Conservation (phyloP, 2,329 filamentous ascomycete species). For the Tolypocladium ophioglossoides region DNA sequence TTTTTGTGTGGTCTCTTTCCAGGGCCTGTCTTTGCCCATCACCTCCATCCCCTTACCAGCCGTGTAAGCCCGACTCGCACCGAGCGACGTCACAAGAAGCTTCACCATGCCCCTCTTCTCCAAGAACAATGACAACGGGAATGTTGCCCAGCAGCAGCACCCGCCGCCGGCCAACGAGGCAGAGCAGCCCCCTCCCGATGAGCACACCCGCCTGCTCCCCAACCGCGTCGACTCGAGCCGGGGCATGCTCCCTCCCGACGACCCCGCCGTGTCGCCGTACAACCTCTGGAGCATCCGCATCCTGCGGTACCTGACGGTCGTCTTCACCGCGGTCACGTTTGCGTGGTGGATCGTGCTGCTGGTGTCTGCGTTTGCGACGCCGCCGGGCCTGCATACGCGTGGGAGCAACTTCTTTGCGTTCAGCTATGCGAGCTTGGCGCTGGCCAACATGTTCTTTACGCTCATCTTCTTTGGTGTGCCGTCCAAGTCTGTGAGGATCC, state of each 20-base stretch:
- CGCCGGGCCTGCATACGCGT: slow-evolving; percentile 72
- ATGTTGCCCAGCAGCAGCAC: slow-evolving; percentile 5
- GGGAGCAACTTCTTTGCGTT: slow-evolving; percentile 93
- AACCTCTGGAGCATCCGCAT: slow-evolving; percentile 87
- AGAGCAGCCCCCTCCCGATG: slow-evolving; percentile 26
- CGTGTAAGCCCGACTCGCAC: background rate
- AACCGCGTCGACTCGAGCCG: slow-evolving; percentile 46
- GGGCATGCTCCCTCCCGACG: slow-evolving; percentile 27
- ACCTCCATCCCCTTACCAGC: background rate
- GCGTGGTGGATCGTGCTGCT: slow-evolving; percentile 89
- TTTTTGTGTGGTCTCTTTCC: background rate
- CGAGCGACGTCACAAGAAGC: background rate
- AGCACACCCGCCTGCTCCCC: slow-evolving; percentile 57
- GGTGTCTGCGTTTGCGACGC: slow-evolving; percentile 84
- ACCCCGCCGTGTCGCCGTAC: slow-evolving; percentile 66
- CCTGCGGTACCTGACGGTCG: slow-evolving; percentile 64
- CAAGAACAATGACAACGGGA: slow-evolving; percentile 12
- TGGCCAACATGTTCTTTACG: slow-evolving; percentile 63
- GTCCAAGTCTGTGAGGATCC: slow-evolving; percentile 65
- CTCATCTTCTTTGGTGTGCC: slow-evolving; percentile 84
- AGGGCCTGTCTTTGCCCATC: background rate
- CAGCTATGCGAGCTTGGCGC: slow-evolving; percentile 67
- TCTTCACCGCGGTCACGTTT: slow-evolving; percentile 66
- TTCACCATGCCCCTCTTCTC: slow-evolving; percentile 24
- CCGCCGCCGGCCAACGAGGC: slow-evolving; percentile 10